Evolutionary conservation across 2,329 filamentous ascomycete species (phyloP).

Genomic region (Curvularia spicifera): DNA sequence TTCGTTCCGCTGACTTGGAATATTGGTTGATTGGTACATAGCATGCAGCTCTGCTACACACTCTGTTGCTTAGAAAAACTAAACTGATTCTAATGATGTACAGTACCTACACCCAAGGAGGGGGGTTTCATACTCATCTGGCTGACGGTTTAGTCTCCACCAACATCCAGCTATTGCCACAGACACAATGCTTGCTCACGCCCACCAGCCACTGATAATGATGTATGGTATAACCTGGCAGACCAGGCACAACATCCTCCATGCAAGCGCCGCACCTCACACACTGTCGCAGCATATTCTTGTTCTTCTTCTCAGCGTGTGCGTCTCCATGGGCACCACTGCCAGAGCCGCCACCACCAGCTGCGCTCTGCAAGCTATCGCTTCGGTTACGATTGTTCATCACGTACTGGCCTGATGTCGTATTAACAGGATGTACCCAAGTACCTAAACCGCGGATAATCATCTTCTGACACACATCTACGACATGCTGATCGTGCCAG

Average conservation of each 20-base stretch:
- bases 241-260: conserved; percentile 52
- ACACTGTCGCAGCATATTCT: conserved; percentile 48
- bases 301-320: conserved; percentile 23
- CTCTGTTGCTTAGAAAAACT: too few species aligned
- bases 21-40: background rate
- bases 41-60: background rate
- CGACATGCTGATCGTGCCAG: conserved; percentile 66
- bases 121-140: conserved; percentile 1
- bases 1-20: background rate
- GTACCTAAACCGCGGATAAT: conserved; percentile 44
- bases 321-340: conserved; percentile 8
- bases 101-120: too few species aligned
- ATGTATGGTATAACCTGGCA: conserved; percentile 38
- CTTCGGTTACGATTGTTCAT: conserved; percentile 25
- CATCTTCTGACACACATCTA: conserved; percentile 63
- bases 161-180: conserved; percentile 49
- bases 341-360: background rate
- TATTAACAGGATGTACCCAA: conserved; percentile 30
- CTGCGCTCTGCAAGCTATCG: conserved; percentile 30
- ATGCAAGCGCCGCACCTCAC: conserved; percentile 55
- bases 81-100: too few species aligned
- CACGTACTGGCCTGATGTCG: conserved; percentile 4
- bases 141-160: conserved; percentile 32
- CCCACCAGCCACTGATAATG: conserved; percentile 47
- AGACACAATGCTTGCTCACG: conserved; percentile 50